These are phyloP conservation scores for Sporothrix curviconia DNA, from an alignment of 2,329 filamentous ascomycete species.

Conservation along the genomic window DNA sequence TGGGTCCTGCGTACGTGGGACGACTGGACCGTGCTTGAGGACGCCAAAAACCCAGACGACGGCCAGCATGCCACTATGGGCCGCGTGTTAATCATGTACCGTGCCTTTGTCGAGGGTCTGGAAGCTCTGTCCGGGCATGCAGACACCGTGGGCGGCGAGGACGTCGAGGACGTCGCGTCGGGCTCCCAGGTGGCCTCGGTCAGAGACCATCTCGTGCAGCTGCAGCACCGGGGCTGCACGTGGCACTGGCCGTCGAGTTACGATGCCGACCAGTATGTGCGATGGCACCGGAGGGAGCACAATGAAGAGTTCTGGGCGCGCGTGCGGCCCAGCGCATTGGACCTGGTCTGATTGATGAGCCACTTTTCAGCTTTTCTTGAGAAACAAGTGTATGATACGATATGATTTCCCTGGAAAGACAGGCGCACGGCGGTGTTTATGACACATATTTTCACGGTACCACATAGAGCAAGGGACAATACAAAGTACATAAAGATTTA, in stretches of 20 bases:
- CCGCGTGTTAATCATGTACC: conserved; percentile 33
- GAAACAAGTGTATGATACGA: neutral
- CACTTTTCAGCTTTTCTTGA: too few relatives aligned
- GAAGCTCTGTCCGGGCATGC: conserved; percentile 22
- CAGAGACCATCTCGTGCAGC: conserved; percentile 24
- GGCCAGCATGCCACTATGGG: conserved; percentile 27
- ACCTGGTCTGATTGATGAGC: neutral
- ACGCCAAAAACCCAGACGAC: conserved; percentile 32
- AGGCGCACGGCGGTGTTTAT: neutral
- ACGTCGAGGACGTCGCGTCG: conserved; percentile 19
- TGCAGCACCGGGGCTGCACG: conserved; percentile 22
- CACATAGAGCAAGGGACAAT: neutral
- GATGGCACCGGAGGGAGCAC: conserved; percentile 16
- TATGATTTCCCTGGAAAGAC: neutral
- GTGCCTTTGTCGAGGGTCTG: conserved; percentile 40
- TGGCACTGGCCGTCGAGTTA: conserved; percentile 35
- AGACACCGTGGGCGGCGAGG: conserved; percentile 13
- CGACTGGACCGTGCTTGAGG: conserved; percentile 27
- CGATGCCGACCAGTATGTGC: conserved; percentile 27
- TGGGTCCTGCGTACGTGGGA: conserved; percentile 52
- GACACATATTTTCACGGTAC: neutral
- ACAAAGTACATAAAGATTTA: neutral
- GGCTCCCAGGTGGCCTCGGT: conserved; percentile 26
- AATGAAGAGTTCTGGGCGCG: conserved; percentile 17
- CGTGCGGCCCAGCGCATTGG: conserved; percentile 13